Conservation (phyloP, 1,284 basidiomycete species). For the Leccinum glutinopallens region DNA sequence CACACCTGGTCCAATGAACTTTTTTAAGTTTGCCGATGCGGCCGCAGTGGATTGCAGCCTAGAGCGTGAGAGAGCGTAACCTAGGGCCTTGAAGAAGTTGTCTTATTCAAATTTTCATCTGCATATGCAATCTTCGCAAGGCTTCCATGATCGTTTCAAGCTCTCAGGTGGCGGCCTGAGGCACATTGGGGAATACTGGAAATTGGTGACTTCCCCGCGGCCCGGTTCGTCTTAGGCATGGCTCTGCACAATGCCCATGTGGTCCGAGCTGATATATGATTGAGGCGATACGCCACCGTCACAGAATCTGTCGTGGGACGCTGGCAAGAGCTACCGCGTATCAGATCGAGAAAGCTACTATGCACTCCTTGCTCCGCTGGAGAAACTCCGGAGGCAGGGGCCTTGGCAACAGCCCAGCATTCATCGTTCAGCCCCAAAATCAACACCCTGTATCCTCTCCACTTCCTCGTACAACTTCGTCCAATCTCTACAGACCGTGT, state of each 20-base stretch:
- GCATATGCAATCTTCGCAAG: background rate
- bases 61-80: background rate
- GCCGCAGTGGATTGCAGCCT: background rate
- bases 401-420: background rate
- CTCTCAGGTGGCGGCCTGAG: background rate
- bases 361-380: background rate
- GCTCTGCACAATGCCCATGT: background rate
- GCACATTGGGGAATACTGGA: background rate
- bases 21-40: background rate
- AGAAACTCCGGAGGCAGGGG: background rate
- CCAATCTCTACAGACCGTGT: constrained; percentile 21
- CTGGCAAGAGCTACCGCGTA: background rate
- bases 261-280: background rate
- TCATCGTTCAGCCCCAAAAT: background rate
- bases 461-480: constrained; percentile 24
- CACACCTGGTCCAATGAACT: background rate
- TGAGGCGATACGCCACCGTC: background rate
- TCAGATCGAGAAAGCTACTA: background rate
- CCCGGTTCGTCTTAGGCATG: background rate
- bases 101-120: background rate
- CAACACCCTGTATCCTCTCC: constrained; percentile 15
- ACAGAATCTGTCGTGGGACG: background rate
- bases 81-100: background rate
- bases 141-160: background rate
- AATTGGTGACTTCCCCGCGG: background rate